Evolutionary conservation across 352 stramenopile species (phyloP).

Genomic region (Globisporangium paroecandrum): DNA sequence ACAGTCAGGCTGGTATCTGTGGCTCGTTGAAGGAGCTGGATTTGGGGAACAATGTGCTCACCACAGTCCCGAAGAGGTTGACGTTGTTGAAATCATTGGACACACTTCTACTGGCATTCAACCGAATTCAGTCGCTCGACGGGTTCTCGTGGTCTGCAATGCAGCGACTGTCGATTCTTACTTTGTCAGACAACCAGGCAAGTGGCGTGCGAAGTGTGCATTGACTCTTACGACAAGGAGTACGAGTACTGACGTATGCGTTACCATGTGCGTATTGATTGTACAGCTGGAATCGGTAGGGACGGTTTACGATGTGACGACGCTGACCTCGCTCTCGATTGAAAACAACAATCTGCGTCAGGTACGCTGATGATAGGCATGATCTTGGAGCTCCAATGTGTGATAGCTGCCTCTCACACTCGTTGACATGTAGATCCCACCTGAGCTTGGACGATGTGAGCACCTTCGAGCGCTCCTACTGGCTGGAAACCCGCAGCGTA

Average conservation of each 20-base stretch:
- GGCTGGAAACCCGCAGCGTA: conserved; percentile 72
- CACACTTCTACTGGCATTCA: conserved; percentile 69
- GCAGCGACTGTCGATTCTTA: conserved; percentile 59
- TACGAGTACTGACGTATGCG: neutral
- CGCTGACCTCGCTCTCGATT: conserved; percentile 68
- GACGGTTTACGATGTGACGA: conserved; percentile 50
- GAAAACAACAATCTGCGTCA: conserved; percentile 83
- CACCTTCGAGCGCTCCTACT: conserved; percentile 62
- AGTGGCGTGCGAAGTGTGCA: neutral
- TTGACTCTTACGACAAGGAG: neutral
- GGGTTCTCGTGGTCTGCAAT: conserved; percentile 58
- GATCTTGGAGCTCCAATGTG: too few species aligned
- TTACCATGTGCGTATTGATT: conserved; percentile 6
- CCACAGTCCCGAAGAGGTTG: conserved; percentile 38
- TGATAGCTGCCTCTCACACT: neutral
- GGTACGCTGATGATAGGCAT: conserved; percentile 22
- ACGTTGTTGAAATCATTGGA: conserved; percentile 48
- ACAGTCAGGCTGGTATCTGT: conserved; percentile 27
- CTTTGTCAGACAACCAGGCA: conserved; percentile 68
- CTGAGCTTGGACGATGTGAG: conserved; percentile 51
- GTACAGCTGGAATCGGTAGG: conserved; percentile 56
- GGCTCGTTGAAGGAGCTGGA: conserved; percentile 66
- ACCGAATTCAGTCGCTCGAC: conserved; percentile 51
- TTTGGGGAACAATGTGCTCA: conserved; percentile 66
- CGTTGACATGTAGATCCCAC: conserved; percentile 47